phyloP scores from a whole-genome alignment of 2,329 filamentous ascomycete species.

The Trichocomaceae sp. region DNA sequence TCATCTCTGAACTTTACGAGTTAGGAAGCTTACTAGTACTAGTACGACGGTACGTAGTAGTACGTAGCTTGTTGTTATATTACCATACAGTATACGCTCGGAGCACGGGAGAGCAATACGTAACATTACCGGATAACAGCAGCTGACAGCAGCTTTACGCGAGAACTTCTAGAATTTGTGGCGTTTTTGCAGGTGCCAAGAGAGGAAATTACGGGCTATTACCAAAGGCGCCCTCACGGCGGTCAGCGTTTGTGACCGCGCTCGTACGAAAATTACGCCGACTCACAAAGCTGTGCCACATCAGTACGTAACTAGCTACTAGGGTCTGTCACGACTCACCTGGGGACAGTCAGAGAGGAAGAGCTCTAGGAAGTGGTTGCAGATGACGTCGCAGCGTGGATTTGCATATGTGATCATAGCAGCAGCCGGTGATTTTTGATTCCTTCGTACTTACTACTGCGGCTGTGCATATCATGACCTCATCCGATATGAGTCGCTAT shows the following conservation, averaged over 20 bases:
- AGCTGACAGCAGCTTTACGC: background rate
- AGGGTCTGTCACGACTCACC: no score
- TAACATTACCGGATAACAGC: background rate
- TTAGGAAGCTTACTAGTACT: no score
- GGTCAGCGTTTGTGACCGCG: background rate
- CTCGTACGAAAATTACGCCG: background rate
- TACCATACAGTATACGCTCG: no score
- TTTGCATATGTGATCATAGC: no score
- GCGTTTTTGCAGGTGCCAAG: background rate
- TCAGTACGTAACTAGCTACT: background rate
- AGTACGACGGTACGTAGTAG: no score
- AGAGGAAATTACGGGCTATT: background rate
- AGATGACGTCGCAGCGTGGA: no score
- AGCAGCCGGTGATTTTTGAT: no score
- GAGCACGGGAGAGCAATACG: background rate
- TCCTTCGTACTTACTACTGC: background rate
- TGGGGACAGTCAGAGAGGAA: no score
- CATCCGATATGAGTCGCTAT: background rate
- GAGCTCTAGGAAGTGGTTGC: no score
- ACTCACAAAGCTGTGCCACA: background rate
- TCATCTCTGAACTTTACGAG: background rate
- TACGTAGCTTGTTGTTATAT: no score
- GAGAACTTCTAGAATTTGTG: background rate
- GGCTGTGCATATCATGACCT: constrained; percentile 12
- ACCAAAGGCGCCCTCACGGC: background rate